phyloP scores from a whole-genome alignment of 139 green algal species.

The Volvox reticuliferus region DNA sequence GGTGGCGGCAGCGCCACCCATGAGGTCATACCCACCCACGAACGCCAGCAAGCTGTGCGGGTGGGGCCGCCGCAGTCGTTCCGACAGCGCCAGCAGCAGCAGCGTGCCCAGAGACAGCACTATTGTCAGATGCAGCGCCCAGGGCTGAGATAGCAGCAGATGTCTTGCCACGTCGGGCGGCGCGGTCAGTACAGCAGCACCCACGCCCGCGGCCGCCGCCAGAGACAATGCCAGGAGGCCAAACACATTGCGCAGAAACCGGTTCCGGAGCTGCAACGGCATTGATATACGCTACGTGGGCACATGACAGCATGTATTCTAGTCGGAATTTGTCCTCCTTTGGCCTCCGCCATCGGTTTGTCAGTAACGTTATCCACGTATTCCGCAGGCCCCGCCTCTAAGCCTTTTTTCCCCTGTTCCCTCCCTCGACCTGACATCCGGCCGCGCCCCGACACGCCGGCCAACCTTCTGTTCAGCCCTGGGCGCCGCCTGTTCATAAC shows the following conservation, averaged over 20 bases:
- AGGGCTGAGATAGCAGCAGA: constrained; percentile 21
- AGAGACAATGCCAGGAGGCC: not conserved
- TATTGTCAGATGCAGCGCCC: constrained; percentile 9
- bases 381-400: too few species aligned
- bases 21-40: not conserved
- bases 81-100: constrained; percentile 39
- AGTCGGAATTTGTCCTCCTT: too few species aligned
- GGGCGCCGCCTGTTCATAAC: too few species aligned
- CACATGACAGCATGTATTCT: too few species aligned
- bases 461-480: too few species aligned
- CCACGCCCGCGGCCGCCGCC: not conserved
- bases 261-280: not conserved
- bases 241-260: constrained; percentile 19
- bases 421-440: too few species aligned
- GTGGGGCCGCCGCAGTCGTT: not conserved
- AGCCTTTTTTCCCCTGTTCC: too few species aligned
- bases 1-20: too few species aligned
- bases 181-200: constrained; percentile 1
- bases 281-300: too few species aligned
- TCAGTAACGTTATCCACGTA: too few species aligned
- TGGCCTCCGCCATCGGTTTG: too few species aligned
- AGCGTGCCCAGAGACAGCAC: constrained; percentile 31
- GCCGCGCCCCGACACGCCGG: too few species aligned
- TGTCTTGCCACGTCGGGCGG: not conserved
- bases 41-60: not conserved